Evolutionary conservation across 2,329 filamentous ascomycete species (phyloP), one percentile per base, ranked within the genome.

Genomic region (Zymoseptoria crescenta): DNA sequence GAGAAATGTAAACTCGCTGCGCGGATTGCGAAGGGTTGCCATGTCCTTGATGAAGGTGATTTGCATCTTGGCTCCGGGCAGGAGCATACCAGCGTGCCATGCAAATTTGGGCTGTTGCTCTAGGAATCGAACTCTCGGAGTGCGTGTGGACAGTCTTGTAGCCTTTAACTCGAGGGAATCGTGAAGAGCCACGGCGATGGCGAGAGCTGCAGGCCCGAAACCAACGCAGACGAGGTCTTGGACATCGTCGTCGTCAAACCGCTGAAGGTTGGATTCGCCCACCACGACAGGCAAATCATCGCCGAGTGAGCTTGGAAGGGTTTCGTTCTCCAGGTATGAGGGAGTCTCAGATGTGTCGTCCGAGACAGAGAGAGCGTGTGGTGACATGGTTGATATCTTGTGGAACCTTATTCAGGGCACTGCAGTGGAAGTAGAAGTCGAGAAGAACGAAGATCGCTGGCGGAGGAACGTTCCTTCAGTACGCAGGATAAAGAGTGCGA

Each of bases 31-130:
- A 66, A 96, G 80, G 3, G 90, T 94, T 3, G 93, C 93, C 74
- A 97, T 83, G 72, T 97, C 93, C 77, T 97, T 97, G 77, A 97
- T 83, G 78, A 96, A 97, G 8, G 90, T 95, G 67, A 97, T 97
- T 73, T 97, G 93, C 93, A 97, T 97, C 76, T 88, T 91, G 56
- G 92, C 89, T 4, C 91, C 92, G 0, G 91, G 90, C 2, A 97
- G 83, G 60, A 96, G 84, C 93, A 97, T 97, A 60, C 93, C 93
- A 0, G 91, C 86, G 74, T 97, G 93, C 93, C 93, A 97, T 59
- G 88, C 85, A 71, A 97, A 97, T 53, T 81, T 77, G 30, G 79
- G 70, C 75, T 97, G 93, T 74, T 89, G 88, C 78, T 97, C 93
- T 24, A 97, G 76, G 75, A 96, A 97, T 51, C 89, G 82, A 3